Base-by-base conservation (phyloP, 1,284 basidiomycete genomes). In the Puccinia polysora region DNA sequence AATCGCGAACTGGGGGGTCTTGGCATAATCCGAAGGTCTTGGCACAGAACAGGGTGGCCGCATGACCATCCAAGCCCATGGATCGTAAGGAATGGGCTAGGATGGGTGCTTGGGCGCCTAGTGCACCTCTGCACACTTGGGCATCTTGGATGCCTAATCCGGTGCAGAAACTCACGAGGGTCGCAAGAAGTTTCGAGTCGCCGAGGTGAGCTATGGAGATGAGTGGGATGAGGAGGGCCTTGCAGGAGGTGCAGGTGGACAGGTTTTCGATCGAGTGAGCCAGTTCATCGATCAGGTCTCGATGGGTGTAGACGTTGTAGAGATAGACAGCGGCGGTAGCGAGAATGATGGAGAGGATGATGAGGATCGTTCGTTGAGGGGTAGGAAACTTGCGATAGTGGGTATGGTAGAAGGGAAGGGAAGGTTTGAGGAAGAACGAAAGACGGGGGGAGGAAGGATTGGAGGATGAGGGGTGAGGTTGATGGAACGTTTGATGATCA, bases 41-140 rank as follows among this genome's bases (percentile, higher is more conserved):
- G 65, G 84, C 82, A 78, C 86, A 86, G 68, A 87, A 81, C 73
- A 84, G 83, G n/a, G 82, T 82, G 0, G 84, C 82, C 0, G 85
- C 84, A 65, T 82, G 81, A 3, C 83, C 82, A 14, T 80, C 77
- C 12, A 82, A 75, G 23, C 80, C 81, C 75, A 86, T 85, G 23
- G 79, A 79, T 12, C 85, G 83, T 25, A 87, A 78, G 69, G 83
- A 83, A 74, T 86, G 83, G 0, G 86, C 85, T 38, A 87, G 78
- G 74, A 86, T 84, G 10, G 85, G 85, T 2, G 83, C 86, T 77
- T 85, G 83, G 40, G 82, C 78, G 1, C 75, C 78, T 50, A 86
- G 77, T 1, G 83, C 78, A 25, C 86, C 86, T 58, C 81, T 80
- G 76, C 86, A 86, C 12, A 87, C 84, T 76, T 86, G 85, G 18